These are phyloP conservation scores for Cucurbita ficifolia DNA, from an alignment of 306 rosid species.

Conservation along the genomic window DNA sequence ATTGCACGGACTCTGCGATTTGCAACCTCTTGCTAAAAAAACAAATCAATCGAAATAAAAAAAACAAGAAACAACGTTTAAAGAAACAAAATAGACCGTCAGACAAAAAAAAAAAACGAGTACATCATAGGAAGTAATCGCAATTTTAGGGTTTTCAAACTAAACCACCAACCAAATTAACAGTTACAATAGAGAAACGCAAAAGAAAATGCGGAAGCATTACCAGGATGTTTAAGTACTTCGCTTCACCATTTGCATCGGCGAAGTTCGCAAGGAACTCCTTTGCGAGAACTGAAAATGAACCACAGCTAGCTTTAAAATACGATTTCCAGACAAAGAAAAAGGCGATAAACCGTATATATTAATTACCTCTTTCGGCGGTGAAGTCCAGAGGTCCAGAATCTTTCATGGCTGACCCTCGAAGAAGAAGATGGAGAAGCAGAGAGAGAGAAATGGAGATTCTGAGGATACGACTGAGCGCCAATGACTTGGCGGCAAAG, in stretches of 20 bases:
- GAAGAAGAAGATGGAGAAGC: background rate
- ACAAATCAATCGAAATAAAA: background rate
- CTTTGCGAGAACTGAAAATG: conserved; percentile 44
- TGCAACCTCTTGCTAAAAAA: conserved; percentile 76
- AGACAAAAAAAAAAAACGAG: too few species aligned
- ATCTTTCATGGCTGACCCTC: conserved; percentile 31
- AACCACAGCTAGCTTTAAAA: background rate
- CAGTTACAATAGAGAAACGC: background rate
- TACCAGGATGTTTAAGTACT: conserved; percentile 62
- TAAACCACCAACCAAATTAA: background rate
- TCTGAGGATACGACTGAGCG: background rate
- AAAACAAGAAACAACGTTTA: too few species aligned
- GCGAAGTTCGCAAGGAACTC: conserved; percentile 75
- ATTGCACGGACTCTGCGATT: conserved; percentile 65
- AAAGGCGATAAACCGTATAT: background rate
- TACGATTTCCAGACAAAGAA: background rate
- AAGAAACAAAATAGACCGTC: too few species aligned
- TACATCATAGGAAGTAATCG: background rate
- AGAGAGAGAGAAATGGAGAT: conserved; percentile 1
- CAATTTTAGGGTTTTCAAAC: background rate
- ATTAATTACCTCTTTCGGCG: conserved; percentile 49
- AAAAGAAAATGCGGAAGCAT: conserved; percentile 3
- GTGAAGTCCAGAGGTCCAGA: conserved; percentile 36
- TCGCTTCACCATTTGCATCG: conserved; percentile 52
- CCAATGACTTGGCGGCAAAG: conserved; percentile 48